Evolutionary conservation across 2,329 filamentous ascomycete species (phyloP).

Genomic region (Bipolaris gigantea): DNA sequence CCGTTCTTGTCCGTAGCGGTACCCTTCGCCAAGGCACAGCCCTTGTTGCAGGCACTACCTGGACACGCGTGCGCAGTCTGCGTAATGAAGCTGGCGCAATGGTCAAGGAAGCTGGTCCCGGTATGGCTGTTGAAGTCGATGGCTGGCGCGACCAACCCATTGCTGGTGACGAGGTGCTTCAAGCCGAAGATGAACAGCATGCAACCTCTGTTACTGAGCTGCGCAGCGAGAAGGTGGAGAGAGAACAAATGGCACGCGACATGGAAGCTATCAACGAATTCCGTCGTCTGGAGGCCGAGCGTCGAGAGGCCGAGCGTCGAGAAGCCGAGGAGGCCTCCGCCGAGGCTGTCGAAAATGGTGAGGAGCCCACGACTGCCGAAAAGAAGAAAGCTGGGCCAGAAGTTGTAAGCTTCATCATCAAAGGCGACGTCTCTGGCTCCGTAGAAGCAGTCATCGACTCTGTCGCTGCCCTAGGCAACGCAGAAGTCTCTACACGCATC

Average conservation of each 20-base stretch:
- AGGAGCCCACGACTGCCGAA: constrained; percentile 43
- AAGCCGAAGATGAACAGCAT: constrained; percentile 75
- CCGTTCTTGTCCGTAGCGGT: constrained; percentile 83
- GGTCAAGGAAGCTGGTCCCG: constrained; percentile 75
- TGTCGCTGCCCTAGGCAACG: constrained; percentile 76
- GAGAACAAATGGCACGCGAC: constrained; percentile 65
- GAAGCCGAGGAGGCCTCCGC: constrained; percentile 58
- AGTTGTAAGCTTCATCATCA: constrained; percentile 79
- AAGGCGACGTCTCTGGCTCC: constrained; percentile 90
- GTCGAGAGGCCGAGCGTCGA: constrained; percentile 63
- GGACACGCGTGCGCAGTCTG: constrained; percentile 81
- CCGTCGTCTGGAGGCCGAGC: constrained; percentile 61
- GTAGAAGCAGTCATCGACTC: constrained; percentile 85
- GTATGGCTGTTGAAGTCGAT: constrained; percentile 87
- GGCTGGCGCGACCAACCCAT: constrained; percentile 90
- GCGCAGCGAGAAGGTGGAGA: constrained; percentile 70
- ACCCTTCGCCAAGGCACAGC: constrained; percentile 79
- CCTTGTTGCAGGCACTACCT: constrained; percentile 85
- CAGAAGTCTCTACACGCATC: constrained; percentile 77
- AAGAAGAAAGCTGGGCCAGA: constrained; percentile 51
- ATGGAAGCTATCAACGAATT: constrained; percentile 77
- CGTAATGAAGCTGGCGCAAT: constrained; percentile 80
- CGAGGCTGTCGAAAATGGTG: constrained; percentile 28
- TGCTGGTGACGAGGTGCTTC: constrained; percentile 84
- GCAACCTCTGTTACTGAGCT: constrained; percentile 79